These are phyloP conservation scores for Hypomyces perniciosus DNA, from an alignment of 2,329 filamentous ascomycete species.

Conservation along the genomic window DNA sequence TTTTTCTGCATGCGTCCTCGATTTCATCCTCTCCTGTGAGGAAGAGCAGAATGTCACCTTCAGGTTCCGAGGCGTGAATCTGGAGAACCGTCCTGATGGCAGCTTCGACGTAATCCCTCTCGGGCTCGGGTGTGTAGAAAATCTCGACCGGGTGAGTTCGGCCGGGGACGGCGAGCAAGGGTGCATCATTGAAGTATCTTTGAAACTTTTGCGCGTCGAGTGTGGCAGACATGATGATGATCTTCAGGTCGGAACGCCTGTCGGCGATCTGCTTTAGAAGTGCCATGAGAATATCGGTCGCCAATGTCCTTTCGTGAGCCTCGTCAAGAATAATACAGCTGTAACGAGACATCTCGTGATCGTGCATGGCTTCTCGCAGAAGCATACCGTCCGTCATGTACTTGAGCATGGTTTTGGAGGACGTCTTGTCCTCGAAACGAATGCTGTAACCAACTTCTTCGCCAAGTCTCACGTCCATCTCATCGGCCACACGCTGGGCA, in stretches of 20 bases:
- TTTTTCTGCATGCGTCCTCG: conserved; percentile 91
- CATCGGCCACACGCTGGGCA: conserved; percentile 92
- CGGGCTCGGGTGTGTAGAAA: conserved; percentile 94
- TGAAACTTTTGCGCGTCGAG: conserved; percentile 98
- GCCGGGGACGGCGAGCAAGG: conserved; percentile 87
- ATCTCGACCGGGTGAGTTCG: conserved; percentile 96
- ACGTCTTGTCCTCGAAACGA: conserved; percentile 93
- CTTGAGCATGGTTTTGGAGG: conserved; percentile 84
- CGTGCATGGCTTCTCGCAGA: conserved; percentile 91
- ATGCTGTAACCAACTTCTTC: conserved; percentile 98
- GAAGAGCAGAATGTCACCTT: conserved; percentile 92
- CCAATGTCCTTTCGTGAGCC: conserved; percentile 93
- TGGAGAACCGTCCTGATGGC: conserved; percentile 91
- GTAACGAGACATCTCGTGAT: conserved; percentile 85
- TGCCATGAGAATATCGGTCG: conserved; percentile 96
- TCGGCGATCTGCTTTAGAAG: conserved; percentile 83
- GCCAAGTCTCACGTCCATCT: conserved; percentile 89
- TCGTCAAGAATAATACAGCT: conserved; percentile 98
- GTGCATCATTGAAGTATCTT: conserved; percentile 91
- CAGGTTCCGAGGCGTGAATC: conserved; percentile 86
- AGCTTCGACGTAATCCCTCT: conserved; percentile 94
- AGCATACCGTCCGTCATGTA: conserved; percentile 99
- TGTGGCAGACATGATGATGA: conserved; percentile 98
- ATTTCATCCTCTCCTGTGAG: conserved; percentile 98
- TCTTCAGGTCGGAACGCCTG: conserved; percentile 83